A percentile compares a stretch with the other conserved stretches of the same genome.
phyloP scores from a whole-genome alignment of 257 asterid genomes.

The Eucommia ulmoides region DNA sequence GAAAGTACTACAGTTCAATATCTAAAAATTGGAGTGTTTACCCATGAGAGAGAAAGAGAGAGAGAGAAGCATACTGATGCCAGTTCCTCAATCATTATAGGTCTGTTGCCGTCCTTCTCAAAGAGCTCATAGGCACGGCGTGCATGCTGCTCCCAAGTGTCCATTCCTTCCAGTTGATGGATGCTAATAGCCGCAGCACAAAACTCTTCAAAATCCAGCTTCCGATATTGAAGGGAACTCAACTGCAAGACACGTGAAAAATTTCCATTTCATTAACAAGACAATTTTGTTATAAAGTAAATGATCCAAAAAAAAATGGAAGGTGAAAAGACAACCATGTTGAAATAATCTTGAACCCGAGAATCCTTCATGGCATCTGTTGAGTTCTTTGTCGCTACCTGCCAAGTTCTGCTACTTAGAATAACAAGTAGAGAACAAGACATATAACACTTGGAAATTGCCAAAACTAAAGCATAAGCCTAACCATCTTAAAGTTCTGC shows the following conservation, averaged over 20 bases:
- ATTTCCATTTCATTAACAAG: neutral
- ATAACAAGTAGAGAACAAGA: neutral
- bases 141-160: constrained; percentile 93
- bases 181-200: constrained; percentile 85
- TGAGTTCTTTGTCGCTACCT: constrained; percentile 58
- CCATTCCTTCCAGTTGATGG: constrained; percentile 78
- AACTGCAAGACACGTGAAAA: constrained; percentile 31
- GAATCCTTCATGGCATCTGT: constrained; percentile 96
- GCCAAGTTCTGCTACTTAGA: constrained; percentile 3
- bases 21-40: neutral
- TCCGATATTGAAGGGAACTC: constrained; percentile 74
- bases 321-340: constrained; percentile 30
- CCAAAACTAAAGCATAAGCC: constrained; percentile 7
- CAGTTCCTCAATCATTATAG: constrained; percentile 93
- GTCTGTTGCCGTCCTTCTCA: constrained; percentile 83
- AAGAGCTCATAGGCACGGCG: constrained; percentile 81
- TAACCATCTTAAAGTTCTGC: constrained; percentile 59
- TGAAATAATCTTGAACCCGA: constrained; percentile 68
- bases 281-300: neutral
- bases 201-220: constrained; percentile 83
- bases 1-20: neutral
- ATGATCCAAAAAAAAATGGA: neutral
- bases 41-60: constrained; percentile 5
- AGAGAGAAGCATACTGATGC: constrained; percentile 57
- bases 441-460: neutral